Base-by-base conservation (phyloP, 768 basidiomycete species). In the Boletus rubroflammeus region DNA sequence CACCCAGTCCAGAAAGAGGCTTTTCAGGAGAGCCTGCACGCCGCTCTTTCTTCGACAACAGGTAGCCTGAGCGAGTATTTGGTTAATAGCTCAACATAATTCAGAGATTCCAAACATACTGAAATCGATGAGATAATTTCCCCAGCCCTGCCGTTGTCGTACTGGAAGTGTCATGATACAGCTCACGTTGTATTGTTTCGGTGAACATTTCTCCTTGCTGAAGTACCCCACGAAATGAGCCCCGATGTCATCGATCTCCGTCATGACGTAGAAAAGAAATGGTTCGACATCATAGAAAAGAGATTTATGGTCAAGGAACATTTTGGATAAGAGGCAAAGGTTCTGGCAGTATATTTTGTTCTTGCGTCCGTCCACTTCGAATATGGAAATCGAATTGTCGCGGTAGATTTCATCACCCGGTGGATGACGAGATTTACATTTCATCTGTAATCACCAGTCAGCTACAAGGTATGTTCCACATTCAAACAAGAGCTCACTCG, bases 301-400 rank as follows among this genome's bases (percentile, higher is more conserved):
- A 17, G 95, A 98, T 72, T 98, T 98, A 76, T 97, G 94, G 70
- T 98, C 93, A 61, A 98, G 82, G 73, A 98, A 98, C 95, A 98
- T 98, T 72, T 97, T 98, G 54, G 96, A 96, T 36, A 98, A 79
- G 55, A 98, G 78, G 72, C 96, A 98, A 26, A 99, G 81, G 71
- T 99, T 98, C 69, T 99, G 97, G 70, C 97, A 98, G 71, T 98
- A 99, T 65, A 98, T 98, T 90, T 98, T 99, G 78, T 96, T 98
- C 75, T 93, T 93, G 62, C 97, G 83, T 42, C 97, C 97, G 70
- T 98, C 97, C 28, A 99, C 95, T 69, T 99, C 97, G 65, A 96
- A 99, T 56, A 99, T 88, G 6, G 93, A 95, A 40, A 98, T 76
- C 29, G 67, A 68, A 23, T 86, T 87, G 70, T 98, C 96, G 38